Conservation (phyloP, 805 yeast genomes). For the Priceomyces melissophilus region DNA sequence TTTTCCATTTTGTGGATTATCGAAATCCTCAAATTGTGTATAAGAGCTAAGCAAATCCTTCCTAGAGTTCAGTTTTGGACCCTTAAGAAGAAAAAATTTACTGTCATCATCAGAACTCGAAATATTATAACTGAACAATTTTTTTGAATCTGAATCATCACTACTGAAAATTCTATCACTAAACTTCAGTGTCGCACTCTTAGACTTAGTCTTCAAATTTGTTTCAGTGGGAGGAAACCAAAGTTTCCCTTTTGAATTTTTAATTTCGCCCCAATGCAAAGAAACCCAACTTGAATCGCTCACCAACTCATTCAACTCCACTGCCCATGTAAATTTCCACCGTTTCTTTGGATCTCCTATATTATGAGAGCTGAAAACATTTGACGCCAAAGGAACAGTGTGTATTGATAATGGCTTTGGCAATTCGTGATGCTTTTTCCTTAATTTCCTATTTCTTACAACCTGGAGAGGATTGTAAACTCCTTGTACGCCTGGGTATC, state of each 20-base stretch:
- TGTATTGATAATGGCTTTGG: slow-evolving; percentile 44
- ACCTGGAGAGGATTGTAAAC: slow-evolving; percentile 79
- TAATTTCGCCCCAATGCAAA: slow-evolving; percentile 52
- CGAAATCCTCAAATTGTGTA: too few species aligned
- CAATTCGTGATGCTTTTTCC: slow-evolving; percentile 49
- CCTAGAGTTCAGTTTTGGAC: slow-evolving; percentile 4
- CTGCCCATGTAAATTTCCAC: slow-evolving; percentile 58
- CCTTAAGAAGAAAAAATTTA: slow-evolving; percentile 2
- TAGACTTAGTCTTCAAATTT: slow-evolving; percentile 1
- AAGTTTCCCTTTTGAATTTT: slow-evolving; percentile 40
- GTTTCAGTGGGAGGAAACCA: slow-evolving; percentile 46
- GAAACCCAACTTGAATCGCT: slow-evolving; percentile 59
- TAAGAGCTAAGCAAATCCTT: too few species aligned
- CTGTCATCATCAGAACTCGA: slow-evolving; percentile 10
- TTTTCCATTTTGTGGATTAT: too few species aligned
- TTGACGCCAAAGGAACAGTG: slow-evolving; percentile 60
- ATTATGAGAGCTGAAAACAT: slow-evolving; percentile 50
- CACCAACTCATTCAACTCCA: slow-evolving; percentile 55
- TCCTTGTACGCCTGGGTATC: slow-evolving; percentile 56
- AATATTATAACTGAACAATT: slow-evolving; percentile 6
- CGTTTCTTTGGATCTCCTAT: slow-evolving; percentile 22
- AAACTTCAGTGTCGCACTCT: slow-evolving; percentile 12
- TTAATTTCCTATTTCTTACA: slow-evolving; percentile 65
- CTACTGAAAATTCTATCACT: slow-evolving; percentile 32
- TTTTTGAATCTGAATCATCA: slow-evolving; percentile 6